Percentiles rank a stretch among this genome's conserved stretches.
phyloP scores from a whole-genome alignment of 495 filamentous ascomycete genomes.

The Parachaetomium inaequale region DNA sequence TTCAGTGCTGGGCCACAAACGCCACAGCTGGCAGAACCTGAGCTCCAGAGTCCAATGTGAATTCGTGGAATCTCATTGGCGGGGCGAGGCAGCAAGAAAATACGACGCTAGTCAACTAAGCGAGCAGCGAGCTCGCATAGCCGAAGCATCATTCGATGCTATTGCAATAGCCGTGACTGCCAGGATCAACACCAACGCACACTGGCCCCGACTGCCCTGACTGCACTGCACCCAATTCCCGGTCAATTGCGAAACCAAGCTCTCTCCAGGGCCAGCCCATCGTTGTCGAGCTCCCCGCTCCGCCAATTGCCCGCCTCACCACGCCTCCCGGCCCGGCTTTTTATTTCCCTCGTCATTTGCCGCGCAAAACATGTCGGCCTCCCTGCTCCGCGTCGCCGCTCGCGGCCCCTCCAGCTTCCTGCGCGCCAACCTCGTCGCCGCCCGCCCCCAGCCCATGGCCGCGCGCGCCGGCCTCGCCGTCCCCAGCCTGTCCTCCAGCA shows the following conservation, averaged over 20 bases:
- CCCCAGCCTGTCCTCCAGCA: slow-evolving; percentile 39
- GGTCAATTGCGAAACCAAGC: slow-evolving; percentile 27
- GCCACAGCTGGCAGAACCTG: background rate
- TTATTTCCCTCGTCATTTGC: slow-evolving; percentile 8
- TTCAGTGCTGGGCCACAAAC: too few species aligned
- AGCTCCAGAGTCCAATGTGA: background rate
- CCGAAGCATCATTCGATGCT: slow-evolving; percentile 34
- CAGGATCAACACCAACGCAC: slow-evolving; percentile 18
- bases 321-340: slow-evolving; percentile 21
- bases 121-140: slow-evolving; percentile 23
- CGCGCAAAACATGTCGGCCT: slow-evolving; percentile 60
- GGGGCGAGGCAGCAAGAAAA: background rate
- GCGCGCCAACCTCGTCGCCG: slow-evolving; percentile 58
- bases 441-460: slow-evolving; percentile 47
- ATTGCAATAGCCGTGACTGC: background rate
- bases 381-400: slow-evolving; percentile 66
- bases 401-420: slow-evolving; percentile 65
- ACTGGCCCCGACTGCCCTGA: slow-evolving; percentile 11
- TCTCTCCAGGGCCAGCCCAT: slow-evolving; percentile 23
- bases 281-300: slow-evolving; percentile 24
- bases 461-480: slow-evolving; percentile 39
- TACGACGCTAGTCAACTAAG: slow-evolving; percentile 21
- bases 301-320: slow-evolving; percentile 25
- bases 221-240: slow-evolving; percentile 24
- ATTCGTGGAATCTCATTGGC: slow-evolving; percentile 14